Evolutionary conservation across 1,284 basidiomycete species (phyloP), one percentile per base, ranked within the genome.

Genomic region (Naganishia sp.): DNA sequence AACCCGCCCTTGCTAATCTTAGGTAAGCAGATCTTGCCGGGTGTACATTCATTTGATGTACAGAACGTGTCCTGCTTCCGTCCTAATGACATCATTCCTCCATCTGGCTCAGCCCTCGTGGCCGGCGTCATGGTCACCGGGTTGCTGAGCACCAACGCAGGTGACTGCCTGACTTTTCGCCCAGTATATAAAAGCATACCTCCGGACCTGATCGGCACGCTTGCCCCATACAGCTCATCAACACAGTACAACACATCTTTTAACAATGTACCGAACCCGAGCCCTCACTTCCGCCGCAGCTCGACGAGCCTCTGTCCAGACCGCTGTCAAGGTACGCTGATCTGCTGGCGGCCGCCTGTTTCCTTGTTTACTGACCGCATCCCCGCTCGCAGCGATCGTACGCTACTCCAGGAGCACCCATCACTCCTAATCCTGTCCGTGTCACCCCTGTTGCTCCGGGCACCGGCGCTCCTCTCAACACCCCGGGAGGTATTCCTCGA

Each of bases 221-320:
- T 39, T 13, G 7, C 3, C 4, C 2, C 35, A 13, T 39, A 39
- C 35, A 9, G 13, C 13, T 39, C 35, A 39, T 13, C 7, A 39
- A 39, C 13, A 39, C 35, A 39, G 35, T 9, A 9, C 35, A 39
- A 9, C 35, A 39, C 35, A 13, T 6, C 6, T n/a, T 21, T 7
- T 49, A 32, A 67, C 15, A 47, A 67, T 68, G 67, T 68, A 54
- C 55, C 61, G 63, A 53, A 50, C 67, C 53, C 61, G 67, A 47
- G 49, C 67, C 23, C 54, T 68, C 56, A 60, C 62, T 45, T 57
- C 56, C 35, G 41, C 62, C 51, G 49, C 60, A 46, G 15, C 46
- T 31, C 55, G 61, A 51, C 46, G 54, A 31, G 46, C 60, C 39
- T 55, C 50, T 41, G 50, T 64, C 23, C 43, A 32, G 42, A 46